These are phyloP conservation scores for Colletotrichum incanum DNA, from an alignment of 2,329 filamentous ascomycete genomes.

Conservation along the genomic window DNA sequence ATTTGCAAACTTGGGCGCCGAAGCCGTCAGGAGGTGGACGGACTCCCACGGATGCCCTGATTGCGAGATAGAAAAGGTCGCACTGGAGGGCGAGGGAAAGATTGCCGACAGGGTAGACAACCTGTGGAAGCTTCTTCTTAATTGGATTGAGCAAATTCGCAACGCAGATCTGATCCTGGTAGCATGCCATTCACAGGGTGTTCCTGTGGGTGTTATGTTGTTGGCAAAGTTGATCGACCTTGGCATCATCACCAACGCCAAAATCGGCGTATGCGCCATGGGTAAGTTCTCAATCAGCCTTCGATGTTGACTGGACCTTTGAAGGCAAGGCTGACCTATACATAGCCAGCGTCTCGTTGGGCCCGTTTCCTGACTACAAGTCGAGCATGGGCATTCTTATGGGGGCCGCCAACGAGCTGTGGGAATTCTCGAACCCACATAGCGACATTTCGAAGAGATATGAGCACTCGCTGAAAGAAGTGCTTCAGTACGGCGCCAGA, in stretches of 20 bases:
- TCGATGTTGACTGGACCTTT: background rate
- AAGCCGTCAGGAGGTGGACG: conserved; percentile 88
- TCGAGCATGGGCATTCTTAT: conserved; percentile 89
- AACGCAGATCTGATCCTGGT: conserved; percentile 90
- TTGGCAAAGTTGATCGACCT: conserved; percentile 93
- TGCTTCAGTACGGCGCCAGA: conserved; percentile 83
- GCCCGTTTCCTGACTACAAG: conserved; percentile 93
- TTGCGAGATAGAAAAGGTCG: conserved; percentile 91
- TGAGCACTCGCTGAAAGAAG: conserved; percentile 80
- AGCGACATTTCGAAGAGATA: conserved; percentile 89
- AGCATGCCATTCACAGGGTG: conserved; percentile 96
- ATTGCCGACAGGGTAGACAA: conserved; percentile 92
- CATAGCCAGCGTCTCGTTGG: conserved; percentile 87
- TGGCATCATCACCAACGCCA: conserved; percentile 82
- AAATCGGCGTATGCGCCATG: conserved; percentile 89
- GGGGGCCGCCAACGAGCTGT: conserved; percentile 92
- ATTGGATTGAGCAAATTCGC: conserved; percentile 93
- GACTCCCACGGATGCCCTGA: conserved; percentile 80
- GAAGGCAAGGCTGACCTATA: background rate
- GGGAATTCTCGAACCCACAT: conserved; percentile 89
- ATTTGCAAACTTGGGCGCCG: conserved; percentile 89
- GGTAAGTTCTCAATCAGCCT: conserved; percentile 54
- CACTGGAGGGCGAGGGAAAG: conserved; percentile 93
- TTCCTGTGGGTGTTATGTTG: conserved; percentile 93
- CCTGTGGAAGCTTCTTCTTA: conserved; percentile 93